phyloP scores from a whole-genome alignment of 2,329 filamentous ascomycete species.

The Rhynchosporium secalis region DNA sequence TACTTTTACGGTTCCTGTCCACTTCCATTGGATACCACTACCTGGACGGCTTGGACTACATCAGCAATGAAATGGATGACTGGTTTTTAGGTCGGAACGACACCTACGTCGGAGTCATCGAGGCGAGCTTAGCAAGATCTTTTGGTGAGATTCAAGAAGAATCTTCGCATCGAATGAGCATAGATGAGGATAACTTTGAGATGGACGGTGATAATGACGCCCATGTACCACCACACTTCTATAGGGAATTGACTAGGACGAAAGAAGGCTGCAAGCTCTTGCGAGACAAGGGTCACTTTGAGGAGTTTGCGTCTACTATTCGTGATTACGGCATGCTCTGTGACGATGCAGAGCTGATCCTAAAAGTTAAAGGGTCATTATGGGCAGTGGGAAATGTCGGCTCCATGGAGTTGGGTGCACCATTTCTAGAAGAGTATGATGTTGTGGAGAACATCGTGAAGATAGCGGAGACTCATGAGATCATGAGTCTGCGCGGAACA shows the following conservation, averaged over 20 bases:
- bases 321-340: conserved; percentile 82
- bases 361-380: conserved; percentile 93
- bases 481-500: conserved; percentile 91
- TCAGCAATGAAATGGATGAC: conserved; percentile 99
- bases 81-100: conserved; percentile 98
- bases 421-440: conserved; percentile 86
- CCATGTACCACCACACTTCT: conserved; percentile 91
- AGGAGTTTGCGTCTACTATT: conserved; percentile 88
- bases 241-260: conserved; percentile 89
- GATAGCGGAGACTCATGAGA: conserved; percentile 84
- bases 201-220: conserved; percentile 48
- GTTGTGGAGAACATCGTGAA: conserved; percentile 84
- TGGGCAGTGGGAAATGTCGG: conserved; percentile 99
- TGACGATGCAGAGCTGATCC: conserved; percentile 79
- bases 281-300: conserved; percentile 91
- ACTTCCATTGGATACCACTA: conserved; percentile 98
- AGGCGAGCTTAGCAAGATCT: conserved; percentile 88
- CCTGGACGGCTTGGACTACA: conserved; percentile 93
- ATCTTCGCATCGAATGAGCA: conserved; percentile 36
- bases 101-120: conserved; percentile 89
- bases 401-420: conserved; percentile 94
- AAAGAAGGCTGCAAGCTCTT: conserved; percentile 88
- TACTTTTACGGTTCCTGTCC: conserved; percentile 88
- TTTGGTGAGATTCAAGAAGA: conserved; percentile 57
- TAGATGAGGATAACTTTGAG: conserved; percentile 44